Conservation (phyloP, 2,329 filamentous ascomycete species). For the Biscogniauxia mediterranea region DNA sequence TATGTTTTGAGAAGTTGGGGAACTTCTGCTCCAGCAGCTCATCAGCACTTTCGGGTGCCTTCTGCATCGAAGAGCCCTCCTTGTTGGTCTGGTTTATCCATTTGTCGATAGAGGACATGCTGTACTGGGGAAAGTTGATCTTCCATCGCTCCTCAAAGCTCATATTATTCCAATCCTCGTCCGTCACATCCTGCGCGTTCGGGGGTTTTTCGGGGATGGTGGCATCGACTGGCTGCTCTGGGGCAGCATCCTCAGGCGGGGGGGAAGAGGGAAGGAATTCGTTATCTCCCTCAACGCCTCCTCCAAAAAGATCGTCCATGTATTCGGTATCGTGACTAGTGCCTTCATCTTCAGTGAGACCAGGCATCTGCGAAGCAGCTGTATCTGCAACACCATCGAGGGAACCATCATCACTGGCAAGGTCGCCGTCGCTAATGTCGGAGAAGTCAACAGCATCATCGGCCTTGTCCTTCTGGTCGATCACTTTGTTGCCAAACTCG, state of each 20-base stretch:
- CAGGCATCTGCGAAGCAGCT: constrained; percentile 47
- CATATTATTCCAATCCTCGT: constrained; percentile 36
- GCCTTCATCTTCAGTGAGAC: constrained; percentile 58
- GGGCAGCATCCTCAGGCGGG: constrained; percentile 33
- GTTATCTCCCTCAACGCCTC: constrained; percentile 46
- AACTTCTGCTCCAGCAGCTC: constrained; percentile 78
- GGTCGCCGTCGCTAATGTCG: constrained; percentile 88
- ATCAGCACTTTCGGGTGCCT: constrained; percentile 68
- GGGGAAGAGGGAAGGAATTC: constrained; percentile 45
- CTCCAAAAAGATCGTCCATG: constrained; percentile 66
- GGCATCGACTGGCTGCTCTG: constrained; percentile 3
- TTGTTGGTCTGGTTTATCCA: constrained; percentile 42
- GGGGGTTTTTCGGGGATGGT: constrained; percentile 6
- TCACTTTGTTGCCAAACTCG: constrained; percentile 39
- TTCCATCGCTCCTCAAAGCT: constrained; percentile 37
- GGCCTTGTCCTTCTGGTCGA: constrained; percentile 75
- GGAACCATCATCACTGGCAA: constrained; percentile 66
- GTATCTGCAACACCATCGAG: constrained; percentile 30
- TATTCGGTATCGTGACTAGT: constrained; percentile 56
- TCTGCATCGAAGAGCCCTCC: constrained; percentile 63
- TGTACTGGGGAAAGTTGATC: constrained; percentile 45
- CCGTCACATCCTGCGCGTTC: constrained; percentile 26
- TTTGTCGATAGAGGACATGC: constrained; percentile 39
- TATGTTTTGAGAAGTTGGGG: constrained; percentile 75
- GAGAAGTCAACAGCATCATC: constrained; percentile 89